These are phyloP conservation scores for Tetrahymena thermophila DNA, from an alignment of 73 alveolate genomes.

Conservation along the genomic window DNA sequence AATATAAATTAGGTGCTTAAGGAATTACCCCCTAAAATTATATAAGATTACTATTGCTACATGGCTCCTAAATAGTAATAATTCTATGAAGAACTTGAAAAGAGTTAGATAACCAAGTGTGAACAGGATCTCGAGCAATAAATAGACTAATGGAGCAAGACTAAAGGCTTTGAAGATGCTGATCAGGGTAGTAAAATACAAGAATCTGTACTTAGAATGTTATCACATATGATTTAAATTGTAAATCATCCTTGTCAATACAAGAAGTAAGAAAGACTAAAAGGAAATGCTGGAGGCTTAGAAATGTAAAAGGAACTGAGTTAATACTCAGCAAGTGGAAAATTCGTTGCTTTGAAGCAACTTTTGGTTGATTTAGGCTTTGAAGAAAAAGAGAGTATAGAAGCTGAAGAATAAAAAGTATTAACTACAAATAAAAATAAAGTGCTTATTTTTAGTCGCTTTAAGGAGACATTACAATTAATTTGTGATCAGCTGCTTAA, in stretches of 20 bases:
- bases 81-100: constrained; percentile 51
- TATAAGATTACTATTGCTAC: constrained; percentile 85
- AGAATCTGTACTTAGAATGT: constrained; percentile 39
- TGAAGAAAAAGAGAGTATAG: constrained; percentile 18
- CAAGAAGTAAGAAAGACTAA: neutral
- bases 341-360: constrained; percentile 25
- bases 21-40: constrained; percentile 94
- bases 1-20: constrained; percentile 50
- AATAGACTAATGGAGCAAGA: neutral
- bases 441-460: constrained; percentile 71
- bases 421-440: constrained; percentile 47
- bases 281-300: constrained; percentile 47
- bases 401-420: constrained; percentile 2
- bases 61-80: constrained; percentile 68
- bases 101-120: constrained; percentile 5
- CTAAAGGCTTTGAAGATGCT: constrained; percentile 7
- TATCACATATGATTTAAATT: constrained; percentile 19
- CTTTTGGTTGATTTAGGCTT: constrained; percentile 33
- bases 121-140: constrained; percentile 11
- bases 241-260: constrained; percentile 36
- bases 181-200: constrained; percentile 23
- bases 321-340: constrained; percentile 8
- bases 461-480: constrained; percentile 43
- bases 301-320: constrained; percentile 6
- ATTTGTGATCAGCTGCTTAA: constrained; percentile 56